A percentile compares a stretch with the other conserved stretches of the same genome.
Evolutionary conservation across 139 green algal genomes (phyloP).

Genomic region (Coelastrella sp.): DNA sequence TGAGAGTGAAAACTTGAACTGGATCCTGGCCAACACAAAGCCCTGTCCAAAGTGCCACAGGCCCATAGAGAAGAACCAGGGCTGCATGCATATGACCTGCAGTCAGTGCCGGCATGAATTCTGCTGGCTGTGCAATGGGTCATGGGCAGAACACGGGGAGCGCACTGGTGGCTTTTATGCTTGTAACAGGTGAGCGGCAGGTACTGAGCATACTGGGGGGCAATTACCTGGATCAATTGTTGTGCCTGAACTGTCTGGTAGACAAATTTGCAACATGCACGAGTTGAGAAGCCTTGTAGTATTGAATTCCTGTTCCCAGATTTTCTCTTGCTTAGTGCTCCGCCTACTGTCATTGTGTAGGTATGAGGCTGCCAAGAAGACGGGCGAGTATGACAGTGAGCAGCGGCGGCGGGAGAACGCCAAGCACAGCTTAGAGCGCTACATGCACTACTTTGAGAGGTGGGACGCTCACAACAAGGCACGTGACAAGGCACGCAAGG

Average conservation of each 20-base stretch:
- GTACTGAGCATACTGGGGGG: neutral
- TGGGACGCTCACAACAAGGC: slow-evolving; percentile 88
- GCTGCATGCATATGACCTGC: slow-evolving; percentile 96
- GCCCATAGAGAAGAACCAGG: slow-evolving; percentile 95
- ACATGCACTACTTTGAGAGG: slow-evolving; percentile 86
- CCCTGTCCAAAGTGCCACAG: slow-evolving; percentile 92
- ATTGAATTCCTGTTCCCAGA: neutral
- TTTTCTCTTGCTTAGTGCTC: neutral
- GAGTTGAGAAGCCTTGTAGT: neutral
- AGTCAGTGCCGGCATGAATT: slow-evolving; percentile 83
- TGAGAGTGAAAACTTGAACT: slow-evolving; percentile 91
- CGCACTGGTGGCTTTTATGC: slow-evolving; percentile 96
- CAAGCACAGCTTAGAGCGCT: slow-evolving; percentile 90
- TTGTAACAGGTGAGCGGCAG: slow-evolving; percentile 86
- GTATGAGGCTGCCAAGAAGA: slow-evolving; percentile 84
- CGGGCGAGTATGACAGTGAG: slow-evolving; percentile 90
- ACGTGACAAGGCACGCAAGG: slow-evolving; percentile 43
- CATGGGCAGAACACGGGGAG: slow-evolving; percentile 96
- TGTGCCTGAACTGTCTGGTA: neutral
- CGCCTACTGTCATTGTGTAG: slow-evolving; percentile 50
- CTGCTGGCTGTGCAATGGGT: slow-evolving; percentile 83
- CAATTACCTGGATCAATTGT: too few species aligned
- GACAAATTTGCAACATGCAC: neutral
- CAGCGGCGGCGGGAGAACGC: slow-evolving; percentile 84
- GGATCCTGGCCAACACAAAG: slow-evolving; percentile 92